Conservation (phyloP, 106 monocot genomes). For the Dendrobium chrysotoxum region DNA sequence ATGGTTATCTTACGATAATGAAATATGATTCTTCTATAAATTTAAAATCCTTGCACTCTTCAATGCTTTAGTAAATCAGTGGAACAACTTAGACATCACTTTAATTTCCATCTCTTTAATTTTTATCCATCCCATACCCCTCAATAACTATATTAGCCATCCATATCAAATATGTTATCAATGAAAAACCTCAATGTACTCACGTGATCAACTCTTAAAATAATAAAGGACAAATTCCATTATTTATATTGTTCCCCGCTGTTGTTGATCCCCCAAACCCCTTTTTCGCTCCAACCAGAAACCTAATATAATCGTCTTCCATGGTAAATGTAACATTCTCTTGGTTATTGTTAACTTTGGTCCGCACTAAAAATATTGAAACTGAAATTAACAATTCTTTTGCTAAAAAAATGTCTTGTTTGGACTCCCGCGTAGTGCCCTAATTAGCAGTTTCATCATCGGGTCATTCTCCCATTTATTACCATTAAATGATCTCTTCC, state of each 20-base stretch:
- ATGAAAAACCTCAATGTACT: neutral
- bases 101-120: neutral
- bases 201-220: neutral
- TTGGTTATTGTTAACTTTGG: neutral
- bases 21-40: neutral
- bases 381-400: neutral
- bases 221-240: neutral
- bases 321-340: too few species aligned
- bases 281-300: neutral
- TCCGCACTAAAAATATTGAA: neutral
- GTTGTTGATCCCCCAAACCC: neutral
- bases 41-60: too few species aligned
- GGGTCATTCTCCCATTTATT: neutral
- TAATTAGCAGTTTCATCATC: neutral
- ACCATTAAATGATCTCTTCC: neutral
- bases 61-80: too few species aligned
- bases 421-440: neutral
- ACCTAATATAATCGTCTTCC: neutral
- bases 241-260: neutral
- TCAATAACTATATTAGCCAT: neutral
- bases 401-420: neutral
- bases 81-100: too few species aligned
- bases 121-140: neutral
- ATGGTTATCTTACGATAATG: neutral
- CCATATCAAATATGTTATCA: neutral